phyloP scores from a whole-genome alignment of 164 flowering plant species.

The Magnolia officinalis region DNA sequence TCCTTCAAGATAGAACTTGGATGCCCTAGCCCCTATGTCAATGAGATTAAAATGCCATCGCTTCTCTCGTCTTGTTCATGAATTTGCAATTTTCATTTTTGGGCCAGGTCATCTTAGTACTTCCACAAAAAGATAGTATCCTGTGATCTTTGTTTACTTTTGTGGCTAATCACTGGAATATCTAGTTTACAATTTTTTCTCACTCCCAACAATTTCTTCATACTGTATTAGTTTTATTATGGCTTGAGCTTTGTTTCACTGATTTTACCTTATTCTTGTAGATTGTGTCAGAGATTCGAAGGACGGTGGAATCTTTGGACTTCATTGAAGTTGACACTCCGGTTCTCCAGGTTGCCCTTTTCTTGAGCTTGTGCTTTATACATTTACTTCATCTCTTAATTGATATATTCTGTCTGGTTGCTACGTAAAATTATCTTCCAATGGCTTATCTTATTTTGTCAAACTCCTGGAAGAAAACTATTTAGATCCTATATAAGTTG shows the following conservation, averaged over 20 bases:
- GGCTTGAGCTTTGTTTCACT: slow-evolving; percentile 4
- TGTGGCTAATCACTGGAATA: neutral
- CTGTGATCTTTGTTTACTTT: neutral
- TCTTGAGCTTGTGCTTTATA: neutral
- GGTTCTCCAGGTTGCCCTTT: slow-evolving; percentile 65
- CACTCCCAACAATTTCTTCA: neutral
- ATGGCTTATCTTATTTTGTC: too few species aligned
- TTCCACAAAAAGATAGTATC: neutral
- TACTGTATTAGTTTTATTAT: neutral
- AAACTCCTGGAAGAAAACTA: neutral
- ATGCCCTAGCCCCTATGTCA: too few species aligned
- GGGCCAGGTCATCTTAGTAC: neutral
- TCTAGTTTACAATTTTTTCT: neutral
- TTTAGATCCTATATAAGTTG: too few species aligned
- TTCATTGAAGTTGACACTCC: slow-evolving; percentile 94
- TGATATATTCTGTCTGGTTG: neutral
- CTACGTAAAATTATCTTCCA: neutral
- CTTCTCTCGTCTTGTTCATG: neutral
- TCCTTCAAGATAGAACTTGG: too few species aligned
- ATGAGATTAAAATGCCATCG: too few species aligned
- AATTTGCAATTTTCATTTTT: neutral
- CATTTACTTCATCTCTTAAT: neutral
- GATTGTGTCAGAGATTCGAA: slow-evolving; percentile 90
- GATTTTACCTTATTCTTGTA: slow-evolving; percentile 24
- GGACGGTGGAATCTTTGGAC: slow-evolving; percentile 76